phyloP scores from a whole-genome alignment of 2,329 filamentous ascomycete genomes.

The Cordyceps sp. region DNA sequence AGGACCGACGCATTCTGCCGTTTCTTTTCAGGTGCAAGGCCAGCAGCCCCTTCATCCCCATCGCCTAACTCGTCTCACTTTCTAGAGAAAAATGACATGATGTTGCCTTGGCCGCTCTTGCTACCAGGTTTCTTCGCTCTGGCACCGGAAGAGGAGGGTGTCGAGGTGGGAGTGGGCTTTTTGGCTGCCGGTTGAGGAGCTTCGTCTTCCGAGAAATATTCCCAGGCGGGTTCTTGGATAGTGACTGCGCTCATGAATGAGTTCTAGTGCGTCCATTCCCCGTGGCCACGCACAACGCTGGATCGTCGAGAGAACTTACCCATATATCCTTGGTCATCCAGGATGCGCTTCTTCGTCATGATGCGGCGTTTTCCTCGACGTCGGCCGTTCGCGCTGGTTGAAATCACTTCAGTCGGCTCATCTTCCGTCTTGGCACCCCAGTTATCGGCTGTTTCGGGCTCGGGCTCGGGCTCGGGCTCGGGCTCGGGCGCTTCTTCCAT shows the following conservation, averaged over 20 bases:
- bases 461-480: slow-evolving; percentile 16
- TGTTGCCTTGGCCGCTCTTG: slow-evolving; percentile 57
- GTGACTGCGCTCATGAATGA: slow-evolving; percentile 42
- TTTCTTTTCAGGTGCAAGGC: too few relatives aligned
- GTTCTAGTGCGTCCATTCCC: not conserved
- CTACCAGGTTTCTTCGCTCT: slow-evolving; percentile 38
- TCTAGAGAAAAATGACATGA: slow-evolving; percentile 86
- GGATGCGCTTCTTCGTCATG: slow-evolving; percentile 73
- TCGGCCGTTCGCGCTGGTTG: slow-evolving; percentile 39
- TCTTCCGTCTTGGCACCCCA: slow-evolving; percentile 15
- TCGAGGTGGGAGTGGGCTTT: slow-evolving; percentile 31
- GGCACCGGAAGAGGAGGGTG: slow-evolving; percentile 26
- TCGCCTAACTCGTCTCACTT: slow-evolving; percentile 28
- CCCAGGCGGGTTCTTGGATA: slow-evolving; percentile 70
- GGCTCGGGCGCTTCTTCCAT: slow-evolving; percentile 23
- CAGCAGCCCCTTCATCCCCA: too few relatives aligned
- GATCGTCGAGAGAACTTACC: slow-evolving; percentile 36
- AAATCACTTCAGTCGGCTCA: slow-evolving; percentile 32
- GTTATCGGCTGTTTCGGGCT: slow-evolving; percentile 8
- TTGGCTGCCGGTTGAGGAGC: slow-evolving; percentile 32
- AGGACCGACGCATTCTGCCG: too few relatives aligned
- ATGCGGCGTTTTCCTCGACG: slow-evolving; percentile 63
- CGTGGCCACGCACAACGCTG: not conserved
- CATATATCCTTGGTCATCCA: slow-evolving; percentile 81
- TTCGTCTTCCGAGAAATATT: slow-evolving; percentile 87